Percentiles rank a stretch among this genome's conserved stretches.
phyloP scores from a whole-genome alignment of 495 filamentous ascomycete species.

The Xeromyces bisporus region DNA sequence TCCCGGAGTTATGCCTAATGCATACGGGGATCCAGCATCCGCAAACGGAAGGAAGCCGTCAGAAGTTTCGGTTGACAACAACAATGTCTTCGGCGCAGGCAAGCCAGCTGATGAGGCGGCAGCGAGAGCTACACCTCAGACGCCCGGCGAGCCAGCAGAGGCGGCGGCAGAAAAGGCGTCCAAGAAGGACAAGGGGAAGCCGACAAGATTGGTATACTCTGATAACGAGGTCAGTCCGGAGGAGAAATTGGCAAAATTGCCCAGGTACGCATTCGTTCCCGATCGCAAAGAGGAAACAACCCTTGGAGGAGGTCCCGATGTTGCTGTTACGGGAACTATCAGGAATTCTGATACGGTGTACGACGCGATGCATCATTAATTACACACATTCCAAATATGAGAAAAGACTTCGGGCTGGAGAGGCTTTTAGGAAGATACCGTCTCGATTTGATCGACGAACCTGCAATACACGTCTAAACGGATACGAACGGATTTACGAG shows the following conservation, averaged over 20 bases:
- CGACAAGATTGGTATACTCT: slow-evolving; percentile 55
- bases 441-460: too few relatives aligned
- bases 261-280: slow-evolving; percentile 58
- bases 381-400: slow-evolving; percentile 1
- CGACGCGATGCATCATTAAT: slow-evolving; percentile 18
- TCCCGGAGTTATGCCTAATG: slow-evolving; percentile 3
- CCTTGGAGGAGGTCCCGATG: slow-evolving; percentile 21
- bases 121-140: slow-evolving; percentile 5
- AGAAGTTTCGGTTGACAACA: slow-evolving; percentile 41
- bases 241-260: slow-evolving; percentile 67
- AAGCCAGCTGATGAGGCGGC: slow-evolving; percentile 19
- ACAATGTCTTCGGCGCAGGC: slow-evolving; percentile 34
- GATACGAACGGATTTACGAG: neutral
- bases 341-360: slow-evolving; percentile 21
- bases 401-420: slow-evolving; percentile 1
- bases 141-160: slow-evolving; percentile 12
- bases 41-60: slow-evolving; percentile 22
- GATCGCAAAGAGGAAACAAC: slow-evolving; percentile 20
- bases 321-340: slow-evolving; percentile 18
- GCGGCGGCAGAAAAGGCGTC: slow-evolving; percentile 34
- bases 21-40: slow-evolving; percentile 15
- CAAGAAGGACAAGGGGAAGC: slow-evolving; percentile 55
- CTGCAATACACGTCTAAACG: too few relatives aligned
- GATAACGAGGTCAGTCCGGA: slow-evolving; percentile 68
- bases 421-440: too few relatives aligned